Conservation (phyloP, 331 rosid species). For the Pyrus hybrid region DNA sequence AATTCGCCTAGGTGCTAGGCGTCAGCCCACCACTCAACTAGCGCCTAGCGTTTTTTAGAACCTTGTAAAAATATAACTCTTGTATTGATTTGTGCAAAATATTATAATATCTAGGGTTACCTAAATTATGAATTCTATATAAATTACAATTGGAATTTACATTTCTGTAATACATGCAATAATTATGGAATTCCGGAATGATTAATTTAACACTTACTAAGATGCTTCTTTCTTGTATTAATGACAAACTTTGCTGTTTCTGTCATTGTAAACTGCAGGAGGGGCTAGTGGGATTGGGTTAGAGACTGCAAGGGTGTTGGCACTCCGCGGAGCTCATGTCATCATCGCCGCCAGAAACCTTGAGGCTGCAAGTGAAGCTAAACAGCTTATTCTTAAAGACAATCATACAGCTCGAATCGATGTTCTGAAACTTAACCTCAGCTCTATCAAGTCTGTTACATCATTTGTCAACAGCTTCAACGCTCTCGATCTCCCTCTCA, state of each 20-base stretch:
- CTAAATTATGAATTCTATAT: too few relatives aligned
- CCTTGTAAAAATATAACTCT: too few relatives aligned
- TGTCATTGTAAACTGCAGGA: slow-evolving; percentile 30
- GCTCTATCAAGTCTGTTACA: slow-evolving; percentile 52
- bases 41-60: too few relatives aligned
- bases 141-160: too few relatives aligned
- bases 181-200: too few relatives aligned
- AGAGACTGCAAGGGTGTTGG: slow-evolving; percentile 72
- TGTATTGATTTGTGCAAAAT: too few relatives aligned
- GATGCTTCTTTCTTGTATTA: not conserved
- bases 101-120: too few relatives aligned
- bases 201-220: not conserved
- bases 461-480: slow-evolving; percentile 48
- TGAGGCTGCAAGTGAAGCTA: slow-evolving; percentile 63
- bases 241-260: not conserved
- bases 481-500: slow-evolving; percentile 80
- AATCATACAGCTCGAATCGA: slow-evolving; percentile 43
- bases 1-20: too few relatives aligned
- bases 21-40: too few relatives aligned
- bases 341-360: slow-evolving; percentile 66
- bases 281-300: slow-evolving; percentile 95
- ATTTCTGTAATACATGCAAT: too few relatives aligned
- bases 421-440: slow-evolving; percentile 60
- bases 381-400: slow-evolving; percentile 35
- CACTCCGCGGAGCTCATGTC: slow-evolving; percentile 63